These are phyloP conservation scores for Colletotrichum gloeosporioides DNA, from an alignment of 2,329 filamentous ascomycete species.

Conservation along the genomic window DNA sequence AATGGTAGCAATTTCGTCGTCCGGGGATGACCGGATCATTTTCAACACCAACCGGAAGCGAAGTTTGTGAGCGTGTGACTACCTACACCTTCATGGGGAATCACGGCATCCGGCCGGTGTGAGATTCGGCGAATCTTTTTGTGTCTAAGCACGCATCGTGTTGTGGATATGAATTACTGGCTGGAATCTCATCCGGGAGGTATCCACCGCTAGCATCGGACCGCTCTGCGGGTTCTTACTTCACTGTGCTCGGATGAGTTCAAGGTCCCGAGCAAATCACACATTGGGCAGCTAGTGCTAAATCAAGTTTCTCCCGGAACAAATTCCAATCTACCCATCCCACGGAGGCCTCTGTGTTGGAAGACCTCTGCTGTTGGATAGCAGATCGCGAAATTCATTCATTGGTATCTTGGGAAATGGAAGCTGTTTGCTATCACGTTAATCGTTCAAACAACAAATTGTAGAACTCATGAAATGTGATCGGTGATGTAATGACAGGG, in stretches of 20 bases:
- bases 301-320: background rate
- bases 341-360: background rate
- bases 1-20: background rate
- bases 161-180: background rate
- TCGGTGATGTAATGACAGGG: accelerated
- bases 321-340: background rate
- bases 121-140: background rate
- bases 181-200: background rate
- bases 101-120: background rate
- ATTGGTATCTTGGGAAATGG: background rate
- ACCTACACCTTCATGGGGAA: background rate
- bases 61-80: background rate
- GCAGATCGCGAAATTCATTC: background rate
- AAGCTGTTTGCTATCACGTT: background rate
- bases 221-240: background rate
- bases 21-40: background rate
- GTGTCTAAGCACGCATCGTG: background rate
- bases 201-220: background rate
- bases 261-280: background rate
- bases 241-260: background rate
- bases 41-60: background rate
- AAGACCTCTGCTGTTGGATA: background rate
- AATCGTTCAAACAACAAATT: background rate
- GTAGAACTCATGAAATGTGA: background rate
- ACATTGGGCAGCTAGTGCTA: background rate